These are phyloP conservation scores for Elsinoe necatrix DNA, from an alignment of 2,329 filamentous ascomycete species.

Conservation along the genomic window DNA sequence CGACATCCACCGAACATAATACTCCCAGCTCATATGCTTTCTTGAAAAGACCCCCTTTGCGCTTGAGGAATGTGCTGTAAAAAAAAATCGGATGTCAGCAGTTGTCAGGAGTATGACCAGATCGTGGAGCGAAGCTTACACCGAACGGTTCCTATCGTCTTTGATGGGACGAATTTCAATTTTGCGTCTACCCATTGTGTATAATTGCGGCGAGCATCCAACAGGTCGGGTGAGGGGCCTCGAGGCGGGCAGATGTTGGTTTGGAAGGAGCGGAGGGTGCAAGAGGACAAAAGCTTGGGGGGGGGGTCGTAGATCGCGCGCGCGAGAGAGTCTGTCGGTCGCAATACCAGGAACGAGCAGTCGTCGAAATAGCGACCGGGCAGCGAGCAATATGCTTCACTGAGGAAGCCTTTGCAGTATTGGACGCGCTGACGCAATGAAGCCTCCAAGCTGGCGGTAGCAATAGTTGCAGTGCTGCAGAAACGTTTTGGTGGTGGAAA, in stretches of 20 bases:
- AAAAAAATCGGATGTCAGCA: constrained; percentile 14
- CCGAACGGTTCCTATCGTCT: constrained; percentile 93
- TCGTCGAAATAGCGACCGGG: background rate
- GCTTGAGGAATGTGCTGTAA: constrained; percentile 86
- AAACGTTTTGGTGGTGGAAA: constrained; percentile 11
- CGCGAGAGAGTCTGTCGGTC: background rate
- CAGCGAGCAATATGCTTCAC: background rate
- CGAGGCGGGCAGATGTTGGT: constrained; percentile 4
- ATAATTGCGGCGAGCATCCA: constrained; percentile 11
- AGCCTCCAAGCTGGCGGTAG: background rate
- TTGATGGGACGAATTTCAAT: constrained; percentile 99
- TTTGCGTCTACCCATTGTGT: constrained; percentile 88
- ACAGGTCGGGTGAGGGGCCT: constrained; percentile 1
- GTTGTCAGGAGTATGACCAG: constrained; percentile 7
- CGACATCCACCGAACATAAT: constrained; percentile 95
- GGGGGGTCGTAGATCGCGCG: background rate
- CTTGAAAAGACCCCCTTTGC: constrained; percentile 97
- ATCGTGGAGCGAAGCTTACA: constrained; percentile 49
- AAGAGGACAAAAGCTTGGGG: background rate
- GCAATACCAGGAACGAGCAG: constrained; percentile 4
- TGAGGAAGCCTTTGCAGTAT: background rate
- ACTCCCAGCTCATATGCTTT: constrained; percentile 98
- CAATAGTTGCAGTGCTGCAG: constrained; percentile 5
- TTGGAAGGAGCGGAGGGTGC: constrained; percentile 2
- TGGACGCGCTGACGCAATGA: constrained; percentile 12